Base-by-base conservation (phyloP, 2,329 filamentous ascomycete genomes). In the Penicillium brevicompactum region DNA sequence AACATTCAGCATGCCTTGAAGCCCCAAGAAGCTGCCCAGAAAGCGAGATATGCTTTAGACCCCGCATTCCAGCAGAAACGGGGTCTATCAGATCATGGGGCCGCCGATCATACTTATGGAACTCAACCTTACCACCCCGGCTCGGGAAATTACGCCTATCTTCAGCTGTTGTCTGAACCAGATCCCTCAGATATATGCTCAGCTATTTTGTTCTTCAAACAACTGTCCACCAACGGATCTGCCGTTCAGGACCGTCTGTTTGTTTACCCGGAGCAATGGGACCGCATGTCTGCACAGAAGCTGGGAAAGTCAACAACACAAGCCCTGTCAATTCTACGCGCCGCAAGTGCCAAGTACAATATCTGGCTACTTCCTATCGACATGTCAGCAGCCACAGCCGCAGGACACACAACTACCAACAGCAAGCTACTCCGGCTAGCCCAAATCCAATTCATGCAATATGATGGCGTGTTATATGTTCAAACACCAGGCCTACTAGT, bases 1-100 rank as follows among this genome's bases (percentile, higher is more conserved):
- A 87, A 88, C 64, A 82, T 97, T 31, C 89, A 93, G 66, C 79
- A 81, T 53, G 89, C 89, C 16, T 87, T 96, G 66, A 68, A 64
- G n/a, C 66, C 64, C 2, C 45, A 58, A 18, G 57, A 61, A 22
- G 46, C 53, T 4, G 56, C 55, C 6, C 56, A 61, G 18, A 52
- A 56, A 7, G 50, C 49, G 44, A 58, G 49, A 4, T 52, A 53
- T n/a, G 57, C 45, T 27, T 4, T 45, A 22, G 57, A 58, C 61
- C 63, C 68, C 18, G 50, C 63, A 55, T 65, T 62, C 60, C 62
- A 62, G 37, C 63, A 59, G 24, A 63, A 63, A 46, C 62, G 62
- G 40, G 57, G 49, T 38, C 38, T 58, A 46, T 60, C 60, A 22
- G 24, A 27, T 6, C 24, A 27, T 8, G 24, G 24, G 24, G 24